A percentile compares a stretch with the other conserved stretches of the same genome.
Evolutionary conservation across 768 basidiomycete genomes (phyloP).

Genomic region (Hygrophoropsis aurantiaca): DNA sequence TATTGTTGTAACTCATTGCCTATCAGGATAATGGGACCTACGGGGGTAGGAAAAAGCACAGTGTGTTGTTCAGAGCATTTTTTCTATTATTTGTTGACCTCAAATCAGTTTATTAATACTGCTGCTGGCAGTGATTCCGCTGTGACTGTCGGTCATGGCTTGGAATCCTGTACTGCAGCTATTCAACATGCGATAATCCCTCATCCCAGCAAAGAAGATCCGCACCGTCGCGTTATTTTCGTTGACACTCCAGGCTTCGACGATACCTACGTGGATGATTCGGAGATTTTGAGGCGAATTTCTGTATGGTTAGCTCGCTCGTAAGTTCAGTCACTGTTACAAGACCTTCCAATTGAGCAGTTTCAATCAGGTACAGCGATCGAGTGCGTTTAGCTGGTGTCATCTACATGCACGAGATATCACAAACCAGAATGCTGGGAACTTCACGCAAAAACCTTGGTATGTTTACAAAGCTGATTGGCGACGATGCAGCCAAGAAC

Average conservation of each 20-base stretch:
- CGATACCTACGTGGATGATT: conserved; percentile 6
- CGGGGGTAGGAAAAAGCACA: conserved; percentile 29
- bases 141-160: conserved; percentile 13
- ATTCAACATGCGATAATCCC: conserved; percentile 15
- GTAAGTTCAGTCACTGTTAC: conserved; percentile 13
- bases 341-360: too few species aligned
- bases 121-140: conserved; percentile 5
- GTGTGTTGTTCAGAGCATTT: conserved; percentile 8
- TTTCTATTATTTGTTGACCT: neutral
- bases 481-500: conserved; percentile 24
- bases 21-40: conserved; percentile 28
- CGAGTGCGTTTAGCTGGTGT: conserved; percentile 25
- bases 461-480: conserved; percentile 37
- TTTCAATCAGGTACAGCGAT: too few species aligned
- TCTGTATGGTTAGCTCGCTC: conserved; percentile 17
- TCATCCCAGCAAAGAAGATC: conserved; percentile 17
- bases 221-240: conserved; percentile 14
- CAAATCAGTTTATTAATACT: conserved; percentile 24
- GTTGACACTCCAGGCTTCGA: conserved; percentile 16
- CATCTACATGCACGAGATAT: conserved; percentile 33
- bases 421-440: conserved; percentile 33
- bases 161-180: conserved; percentile 20
- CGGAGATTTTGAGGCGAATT: conserved; percentile 9
- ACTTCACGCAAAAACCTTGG: conserved; percentile 28
- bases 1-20: too few species aligned